Percentiles rank a stretch among this genome's conserved stretches.
Evolutionary conservation across 257 asterid species (phyloP).

Genomic region (Gynochthodes officinalis): DNA sequence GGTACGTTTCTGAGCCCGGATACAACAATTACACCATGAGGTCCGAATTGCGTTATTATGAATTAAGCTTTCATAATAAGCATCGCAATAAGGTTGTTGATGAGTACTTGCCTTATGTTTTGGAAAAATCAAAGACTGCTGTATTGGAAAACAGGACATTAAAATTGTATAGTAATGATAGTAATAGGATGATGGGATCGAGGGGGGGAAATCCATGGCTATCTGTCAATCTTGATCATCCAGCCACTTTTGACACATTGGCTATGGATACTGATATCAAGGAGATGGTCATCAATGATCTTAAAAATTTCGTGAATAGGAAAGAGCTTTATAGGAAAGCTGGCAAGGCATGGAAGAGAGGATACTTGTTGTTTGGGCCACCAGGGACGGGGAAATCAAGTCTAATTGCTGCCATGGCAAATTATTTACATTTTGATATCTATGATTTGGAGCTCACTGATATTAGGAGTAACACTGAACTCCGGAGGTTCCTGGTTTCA

Average conservation of each 20-base stretch:
- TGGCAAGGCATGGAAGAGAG: constrained; percentile 83
- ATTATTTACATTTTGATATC: constrained; percentile 57
- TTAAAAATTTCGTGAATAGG: constrained; percentile 47
- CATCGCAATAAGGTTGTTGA: constrained; percentile 25
- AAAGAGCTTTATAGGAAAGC: constrained; percentile 50
- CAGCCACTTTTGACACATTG: constrained; percentile 50
- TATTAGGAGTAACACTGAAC: constrained; percentile 36
- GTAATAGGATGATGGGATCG: not conserved
- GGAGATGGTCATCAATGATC: constrained; percentile 37
- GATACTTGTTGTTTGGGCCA: constrained; percentile 72
- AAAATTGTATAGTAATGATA: constrained; percentile 19
- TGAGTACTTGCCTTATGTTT: constrained; percentile 46
- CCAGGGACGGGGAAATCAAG: constrained; percentile 90
- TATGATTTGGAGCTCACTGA: constrained; percentile 66
- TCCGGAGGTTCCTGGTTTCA: constrained; percentile 40
- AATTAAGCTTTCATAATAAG: constrained; percentile 37
- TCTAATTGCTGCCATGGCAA: constrained; percentile 78
- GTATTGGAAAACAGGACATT: constrained; percentile 13
- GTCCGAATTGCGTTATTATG: constrained; percentile 21
- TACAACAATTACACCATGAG: constrained; percentile 1
- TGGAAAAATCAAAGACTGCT: constrained; percentile 32
- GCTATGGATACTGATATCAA: constrained; percentile 51
- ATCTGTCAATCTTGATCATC: constrained; percentile 58
- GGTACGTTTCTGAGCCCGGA: not conserved
- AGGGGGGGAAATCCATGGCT: constrained; percentile 16